phyloP scores from a whole-genome alignment of 192 early-diverging fungal species.

The Coemansia sp. region DNA sequence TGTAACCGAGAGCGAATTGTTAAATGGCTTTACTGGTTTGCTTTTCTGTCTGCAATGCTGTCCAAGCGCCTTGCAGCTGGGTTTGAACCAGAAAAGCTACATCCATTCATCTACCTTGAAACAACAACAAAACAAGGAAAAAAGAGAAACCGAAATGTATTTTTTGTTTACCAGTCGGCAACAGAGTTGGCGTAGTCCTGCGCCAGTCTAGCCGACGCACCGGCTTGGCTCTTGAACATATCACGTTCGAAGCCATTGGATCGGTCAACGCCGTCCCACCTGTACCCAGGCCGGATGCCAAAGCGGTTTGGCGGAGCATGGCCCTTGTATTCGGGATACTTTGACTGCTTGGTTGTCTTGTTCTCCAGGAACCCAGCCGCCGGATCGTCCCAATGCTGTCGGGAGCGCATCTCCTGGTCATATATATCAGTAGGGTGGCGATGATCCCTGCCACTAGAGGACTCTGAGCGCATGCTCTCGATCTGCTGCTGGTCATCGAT shows the following conservation, averaged over 20 bases:
- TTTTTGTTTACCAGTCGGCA: conserved; percentile 30
- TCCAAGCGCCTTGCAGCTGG: neutral
- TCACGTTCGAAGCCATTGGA: conserved; percentile 72
- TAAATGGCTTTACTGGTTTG: conserved; percentile 14
- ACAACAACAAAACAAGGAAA: neutral
- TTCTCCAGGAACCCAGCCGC: conserved; percentile 57
- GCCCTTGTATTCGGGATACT: conserved; percentile 54
- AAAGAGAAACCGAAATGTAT: neutral
- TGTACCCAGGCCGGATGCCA: conserved; percentile 69
- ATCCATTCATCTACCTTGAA: neutral
- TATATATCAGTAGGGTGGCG: neutral
- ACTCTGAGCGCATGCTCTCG: conserved; percentile 49
- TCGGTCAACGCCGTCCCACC: conserved; percentile 82
- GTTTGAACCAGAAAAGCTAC: conserved; percentile 13
- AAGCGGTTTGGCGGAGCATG: conserved; percentile 67
- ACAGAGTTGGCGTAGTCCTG: conserved; percentile 39
- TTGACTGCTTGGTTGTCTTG: conserved; percentile 21
- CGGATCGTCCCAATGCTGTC: conserved; percentile 70
- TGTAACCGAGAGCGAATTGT: conserved; percentile 28
- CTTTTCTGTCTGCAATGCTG: conserved; percentile 4
- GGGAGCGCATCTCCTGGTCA: conserved; percentile 46
- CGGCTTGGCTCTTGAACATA: conserved; percentile 38
- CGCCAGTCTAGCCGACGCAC: conserved; percentile 12
- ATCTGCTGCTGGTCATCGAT: conserved; percentile 21
- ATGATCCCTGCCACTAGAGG: neutral